Percentiles rank a stretch among this genome's conserved stretches.
phyloP scores from a whole-genome alignment of 2,329 filamentous ascomycete genomes.

The Diplodia seriata region DNA sequence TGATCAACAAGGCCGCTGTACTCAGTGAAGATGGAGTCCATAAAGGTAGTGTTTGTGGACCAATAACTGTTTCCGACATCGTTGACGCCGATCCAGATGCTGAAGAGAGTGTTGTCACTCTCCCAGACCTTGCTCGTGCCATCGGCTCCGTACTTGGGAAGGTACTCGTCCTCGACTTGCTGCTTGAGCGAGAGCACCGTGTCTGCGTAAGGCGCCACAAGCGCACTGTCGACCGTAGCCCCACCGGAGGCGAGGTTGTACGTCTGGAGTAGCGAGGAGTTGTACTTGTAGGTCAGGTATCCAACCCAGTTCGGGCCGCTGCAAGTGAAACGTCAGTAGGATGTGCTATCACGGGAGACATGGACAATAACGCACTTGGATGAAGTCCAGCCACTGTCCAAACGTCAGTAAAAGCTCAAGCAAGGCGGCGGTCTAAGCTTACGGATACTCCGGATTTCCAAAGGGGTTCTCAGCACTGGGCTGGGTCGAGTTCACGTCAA shows the following conservation, averaged over 20 bases:
- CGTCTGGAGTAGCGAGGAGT: slow-evolving; percentile 54
- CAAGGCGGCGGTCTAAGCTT: slow-evolving; percentile 17
- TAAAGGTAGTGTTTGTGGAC: slow-evolving; percentile 44
- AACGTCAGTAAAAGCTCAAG: neutral
- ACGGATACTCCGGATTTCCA: slow-evolving; percentile 65
- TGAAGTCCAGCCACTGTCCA: slow-evolving; percentile 34
- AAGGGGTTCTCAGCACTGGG: slow-evolving; percentile 63
- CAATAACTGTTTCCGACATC: slow-evolving; percentile 61
- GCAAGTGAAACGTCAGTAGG: slow-evolving; percentile 1
- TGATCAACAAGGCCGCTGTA: slow-evolving; percentile 49
- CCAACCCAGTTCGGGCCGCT: slow-evolving; percentile 65
- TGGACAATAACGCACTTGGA: slow-evolving; percentile 31
- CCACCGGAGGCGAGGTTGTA: slow-evolving; percentile 65
- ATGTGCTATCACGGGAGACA: neutral
- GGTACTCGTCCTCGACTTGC: slow-evolving; percentile 56
- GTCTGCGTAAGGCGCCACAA: slow-evolving; percentile 59
- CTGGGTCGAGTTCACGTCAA: slow-evolving; percentile 59
- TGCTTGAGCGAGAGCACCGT: slow-evolving; percentile 60
- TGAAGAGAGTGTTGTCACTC: slow-evolving; percentile 34
- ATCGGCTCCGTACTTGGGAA: slow-evolving; percentile 48
- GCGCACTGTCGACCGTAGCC: slow-evolving; percentile 59
- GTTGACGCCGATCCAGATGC: slow-evolving; percentile 62
- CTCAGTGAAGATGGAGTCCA: slow-evolving; percentile 47
- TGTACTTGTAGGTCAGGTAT: slow-evolving; percentile 55
- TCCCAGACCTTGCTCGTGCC: slow-evolving; percentile 41